phyloP scores from a whole-genome alignment of 495 filamentous ascomycete species.

The Podospora pseudoanserina region DNA sequence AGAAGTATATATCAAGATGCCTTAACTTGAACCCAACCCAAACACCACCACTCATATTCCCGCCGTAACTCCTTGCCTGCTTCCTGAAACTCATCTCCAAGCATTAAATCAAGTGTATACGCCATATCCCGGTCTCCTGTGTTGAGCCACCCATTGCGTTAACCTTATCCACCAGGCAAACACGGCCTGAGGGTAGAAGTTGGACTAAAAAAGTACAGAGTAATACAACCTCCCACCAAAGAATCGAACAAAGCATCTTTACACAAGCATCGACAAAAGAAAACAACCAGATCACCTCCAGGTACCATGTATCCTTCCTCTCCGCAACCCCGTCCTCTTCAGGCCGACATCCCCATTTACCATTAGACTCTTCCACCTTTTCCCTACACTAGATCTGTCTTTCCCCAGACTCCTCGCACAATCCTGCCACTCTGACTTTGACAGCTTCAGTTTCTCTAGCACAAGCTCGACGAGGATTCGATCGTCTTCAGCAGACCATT shows the following conservation, averaged over 20 bases:
- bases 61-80: not conserved
- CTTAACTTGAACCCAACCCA: not conserved
- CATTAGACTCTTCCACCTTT: conserved; percentile 65
- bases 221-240: not conserved
- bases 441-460: conserved; percentile 69
- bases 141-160: not conserved
- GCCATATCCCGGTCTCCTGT: not conserved
- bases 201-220: not conserved
- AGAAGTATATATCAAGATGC: not conserved
- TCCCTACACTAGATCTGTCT: conserved; percentile 62
- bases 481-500: conserved; percentile 68
- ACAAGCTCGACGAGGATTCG: conserved; percentile 68
- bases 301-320: conserved; percentile 48
- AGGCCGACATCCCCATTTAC: conserved; percentile 59
- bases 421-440: conserved; percentile 73
- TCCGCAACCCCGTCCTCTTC: conserved; percentile 40
- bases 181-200: not conserved
- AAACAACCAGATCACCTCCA: conserved; percentile 42
- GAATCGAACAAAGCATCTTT: not conserved
- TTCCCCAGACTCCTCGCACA: conserved; percentile 67
- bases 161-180: not conserved
- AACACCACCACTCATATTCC: not conserved
- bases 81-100: not conserved
- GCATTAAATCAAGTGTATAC: not conserved
- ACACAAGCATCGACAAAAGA: not conserved